Base-by-base conservation (phyloP, 116 monocot species). In the Posidonia oceanica region DNA sequence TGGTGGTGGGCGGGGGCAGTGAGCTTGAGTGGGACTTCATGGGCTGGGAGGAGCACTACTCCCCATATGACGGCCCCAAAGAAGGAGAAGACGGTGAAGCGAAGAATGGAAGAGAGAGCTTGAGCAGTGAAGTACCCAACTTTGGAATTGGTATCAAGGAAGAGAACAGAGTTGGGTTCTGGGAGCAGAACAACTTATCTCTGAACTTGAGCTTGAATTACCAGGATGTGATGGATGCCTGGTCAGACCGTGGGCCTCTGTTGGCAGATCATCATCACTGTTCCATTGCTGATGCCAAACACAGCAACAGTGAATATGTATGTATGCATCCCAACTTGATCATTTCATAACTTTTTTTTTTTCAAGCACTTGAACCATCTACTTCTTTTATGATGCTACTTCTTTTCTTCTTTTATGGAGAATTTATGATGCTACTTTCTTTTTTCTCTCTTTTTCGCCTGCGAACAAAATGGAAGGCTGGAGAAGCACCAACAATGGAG, bases 171-270 rank as follows among this genome's bases (percentile, higher is more conserved):
- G 20, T 58, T 58, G 58, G 58, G 7, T 6, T 20, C 21, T 7
- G 20, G 42, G 42, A 42, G 10, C 42, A 58, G 58, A 58, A 58
- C 58, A 58, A 21, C 58, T 16, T 7, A n/a, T 58, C 69, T 18
- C 23, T 69, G 69, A 69, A 69, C 23, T 51, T 69, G 69, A 69
- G 52, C 14, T 73, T 89, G 57, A 86, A 89, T 74, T 83, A 89
- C 44, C 81, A 86, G 59, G 86, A 81, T 66, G 68, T 89, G 29
- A 64, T 85, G 44, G 71, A 78, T 11, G 79, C 86, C 1, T 89
- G 89, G 89, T 80, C 85, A 3, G 81, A 77, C 74, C 69, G 72
- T 29, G 72, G 86, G 0, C 72, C 89, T 2, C 69, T 80, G 36
- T 72, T 83, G 11, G 55, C 39, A 8, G 80, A 75, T 2, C 72